Conservation (phyloP, 352 stramenopile species). For the Elongisporangium anandrum region DNA sequence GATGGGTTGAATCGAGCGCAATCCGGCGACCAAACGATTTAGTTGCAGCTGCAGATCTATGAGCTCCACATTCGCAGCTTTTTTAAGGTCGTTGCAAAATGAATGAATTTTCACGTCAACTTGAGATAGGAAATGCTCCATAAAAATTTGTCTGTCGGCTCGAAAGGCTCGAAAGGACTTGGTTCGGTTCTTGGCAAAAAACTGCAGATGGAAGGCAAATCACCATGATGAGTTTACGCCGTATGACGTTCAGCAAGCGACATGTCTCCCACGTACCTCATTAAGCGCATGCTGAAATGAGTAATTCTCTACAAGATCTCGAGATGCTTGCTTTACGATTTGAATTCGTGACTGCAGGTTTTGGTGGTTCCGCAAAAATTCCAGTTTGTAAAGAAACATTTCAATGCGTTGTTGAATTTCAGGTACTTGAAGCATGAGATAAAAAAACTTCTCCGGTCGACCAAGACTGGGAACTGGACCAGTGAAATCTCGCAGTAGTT, state of each 20-base stretch:
- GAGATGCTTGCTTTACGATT: slow-evolving; percentile 55
- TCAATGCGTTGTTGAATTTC: slow-evolving; percentile 59
- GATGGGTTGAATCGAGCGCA: slow-evolving; percentile 40
- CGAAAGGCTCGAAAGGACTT: slow-evolving; percentile 36
- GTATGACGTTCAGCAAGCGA: too few relatives aligned
- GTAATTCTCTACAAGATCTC: slow-evolving; percentile 68
- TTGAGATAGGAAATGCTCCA: slow-evolving; percentile 25
- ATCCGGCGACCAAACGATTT: slow-evolving; percentile 45
- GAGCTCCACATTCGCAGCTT: slow-evolving; percentile 44
- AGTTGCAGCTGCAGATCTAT: slow-evolving; percentile 63
- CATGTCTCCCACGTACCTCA: slow-evolving; percentile 17
- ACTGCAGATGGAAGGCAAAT: slow-evolving; percentile 24
- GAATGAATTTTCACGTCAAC: slow-evolving; percentile 52
- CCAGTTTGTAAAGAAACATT: slow-evolving; percentile 75
- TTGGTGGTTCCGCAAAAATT: slow-evolving; percentile 42
- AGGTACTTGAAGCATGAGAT: slow-evolving; percentile 50
- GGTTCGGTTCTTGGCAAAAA: slow-evolving; percentile 31
- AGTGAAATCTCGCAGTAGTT: slow-evolving; percentile 33
- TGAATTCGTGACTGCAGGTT: slow-evolving; percentile 42
- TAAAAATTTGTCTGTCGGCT: slow-evolving; percentile 23
- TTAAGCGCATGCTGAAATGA: slow-evolving; percentile 50
- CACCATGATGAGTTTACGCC: too few relatives aligned
- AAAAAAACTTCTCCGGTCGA: slow-evolving; percentile 75
- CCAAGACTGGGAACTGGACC: slow-evolving; percentile 44
- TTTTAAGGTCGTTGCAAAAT: slow-evolving; percentile 51